Evolutionary conservation across 768 basidiomycete genomes (phyloP).

Genomic region (Termitomyces sp.): DNA sequence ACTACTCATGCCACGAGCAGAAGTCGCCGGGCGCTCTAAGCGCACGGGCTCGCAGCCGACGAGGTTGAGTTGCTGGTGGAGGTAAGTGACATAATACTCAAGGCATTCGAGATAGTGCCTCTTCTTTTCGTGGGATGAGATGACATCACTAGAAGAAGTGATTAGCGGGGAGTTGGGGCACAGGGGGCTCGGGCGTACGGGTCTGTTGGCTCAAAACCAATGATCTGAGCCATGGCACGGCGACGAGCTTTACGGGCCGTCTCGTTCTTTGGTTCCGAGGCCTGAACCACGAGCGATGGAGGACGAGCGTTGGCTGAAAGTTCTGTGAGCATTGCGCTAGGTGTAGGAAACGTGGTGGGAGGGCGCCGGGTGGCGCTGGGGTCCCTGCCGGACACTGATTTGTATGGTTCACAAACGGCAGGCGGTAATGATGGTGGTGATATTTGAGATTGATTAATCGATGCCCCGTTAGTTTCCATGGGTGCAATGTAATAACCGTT

Average conservation of each 20-base stretch:
- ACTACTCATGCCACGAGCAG: constrained; percentile 52
- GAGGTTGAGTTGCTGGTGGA: constrained; percentile 59
- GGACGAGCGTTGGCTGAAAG: constrained; percentile 24
- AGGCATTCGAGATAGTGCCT: constrained; percentile 71
- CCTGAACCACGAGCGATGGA: constrained; percentile 1
- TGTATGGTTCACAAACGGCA: constrained; percentile 8
- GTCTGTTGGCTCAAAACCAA: constrained; percentile 60
- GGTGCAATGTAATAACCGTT: background rate
- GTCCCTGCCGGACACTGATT: constrained; percentile 8
- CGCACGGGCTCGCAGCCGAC: constrained; percentile 45
- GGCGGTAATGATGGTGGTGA: background rate
- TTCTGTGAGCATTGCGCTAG: constrained; percentile 58
- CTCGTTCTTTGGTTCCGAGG: constrained; percentile 33
- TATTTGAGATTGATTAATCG: constrained; percentile 9
- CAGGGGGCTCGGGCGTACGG: constrained; percentile 40
- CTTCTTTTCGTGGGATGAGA: constrained; percentile 79
- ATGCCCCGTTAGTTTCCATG: background rate
- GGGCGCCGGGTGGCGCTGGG: constrained; percentile 13
- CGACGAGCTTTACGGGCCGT: constrained; percentile 57
- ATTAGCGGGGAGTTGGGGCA: background rate
- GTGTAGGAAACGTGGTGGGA: constrained; percentile 58
- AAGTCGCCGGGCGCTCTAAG: constrained; percentile 49
- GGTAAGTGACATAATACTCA: constrained; percentile 66
- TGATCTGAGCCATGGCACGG: constrained; percentile 52
- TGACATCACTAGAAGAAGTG: constrained; percentile 50